Conservation (phyloP, 2,329 filamentous ascomycete genomes). For the Penicillium sp. region DNA sequence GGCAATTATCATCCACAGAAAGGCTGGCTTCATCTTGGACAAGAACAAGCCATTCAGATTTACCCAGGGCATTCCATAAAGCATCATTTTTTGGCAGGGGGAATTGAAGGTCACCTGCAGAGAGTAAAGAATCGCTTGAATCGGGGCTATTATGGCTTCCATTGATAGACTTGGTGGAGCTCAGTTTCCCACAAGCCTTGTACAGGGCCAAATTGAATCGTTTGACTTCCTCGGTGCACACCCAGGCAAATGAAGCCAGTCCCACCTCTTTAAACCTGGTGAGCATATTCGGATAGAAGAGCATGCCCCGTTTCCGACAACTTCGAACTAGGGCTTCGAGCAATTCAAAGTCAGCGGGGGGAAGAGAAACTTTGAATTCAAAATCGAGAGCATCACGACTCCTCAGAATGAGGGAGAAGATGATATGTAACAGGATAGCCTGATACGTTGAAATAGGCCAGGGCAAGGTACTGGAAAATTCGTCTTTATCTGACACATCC, state of each 20-base stretch:
- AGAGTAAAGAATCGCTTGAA: neutral
- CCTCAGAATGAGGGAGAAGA: constrained; percentile 22
- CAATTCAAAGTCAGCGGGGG: constrained; percentile 8
- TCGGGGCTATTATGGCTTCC: neutral
- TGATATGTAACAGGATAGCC: constrained; percentile 31
- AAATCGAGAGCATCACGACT: constrained; percentile 3
- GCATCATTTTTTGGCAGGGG: constrained; percentile 14
- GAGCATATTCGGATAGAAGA: constrained; percentile 30
- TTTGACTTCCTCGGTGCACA: constrained; percentile 30
- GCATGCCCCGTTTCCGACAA: constrained; percentile 28
- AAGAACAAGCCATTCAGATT: constrained; percentile 7
- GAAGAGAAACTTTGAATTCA: constrained; percentile 13
- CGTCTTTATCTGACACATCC: constrained; percentile 17
- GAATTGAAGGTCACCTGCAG: constrained; percentile 19
- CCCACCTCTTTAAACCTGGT: constrained; percentile 9
- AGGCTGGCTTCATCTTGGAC: neutral
- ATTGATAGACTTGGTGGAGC: neutral
- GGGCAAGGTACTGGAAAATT: constrained; percentile 4
- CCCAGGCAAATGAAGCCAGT: constrained; percentile 20
- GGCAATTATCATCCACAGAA: neutral
- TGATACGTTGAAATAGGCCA: constrained; percentile 36
- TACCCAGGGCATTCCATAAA: constrained; percentile 14
- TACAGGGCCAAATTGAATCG: constrained; percentile 29
- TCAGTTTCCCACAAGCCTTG: constrained; percentile 17
- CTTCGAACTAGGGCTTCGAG: constrained; percentile 25